Evolutionary conservation across 345 rosid species (phyloP).

Genomic region (Citrus inodora): DNA sequence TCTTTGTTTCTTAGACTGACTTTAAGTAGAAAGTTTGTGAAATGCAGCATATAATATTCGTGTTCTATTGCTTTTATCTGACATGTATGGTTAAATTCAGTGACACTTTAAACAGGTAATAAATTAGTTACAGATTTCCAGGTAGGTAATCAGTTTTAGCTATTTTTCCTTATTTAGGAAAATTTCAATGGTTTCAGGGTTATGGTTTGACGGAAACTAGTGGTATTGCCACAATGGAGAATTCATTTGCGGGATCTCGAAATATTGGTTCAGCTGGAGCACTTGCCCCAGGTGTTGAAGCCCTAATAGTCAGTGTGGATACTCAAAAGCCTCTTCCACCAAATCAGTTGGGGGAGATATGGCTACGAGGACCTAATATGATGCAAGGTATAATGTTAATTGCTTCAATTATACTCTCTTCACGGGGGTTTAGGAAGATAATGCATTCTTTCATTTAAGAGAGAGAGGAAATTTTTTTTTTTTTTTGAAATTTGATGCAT

Average conservation of each 20-base stretch:
- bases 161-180: slow-evolving; percentile 5
- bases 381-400: slow-evolving; percentile 60
- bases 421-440: neutral
- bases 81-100: neutral
- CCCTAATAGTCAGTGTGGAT: slow-evolving; percentile 62
- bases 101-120: neutral
- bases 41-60: neutral
- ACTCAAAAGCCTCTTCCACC: slow-evolving; percentile 71
- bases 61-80: neutral
- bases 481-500: too few relatives aligned
- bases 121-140: neutral
- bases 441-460: neutral
- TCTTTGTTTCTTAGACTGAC: neutral
- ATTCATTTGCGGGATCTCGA: slow-evolving; percentile 34
- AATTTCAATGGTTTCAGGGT: slow-evolving; percentile 50
- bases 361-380: slow-evolving; percentile 94
- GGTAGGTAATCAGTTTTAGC: neutral
- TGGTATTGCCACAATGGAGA: slow-evolving; percentile 61
- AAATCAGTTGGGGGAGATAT: slow-evolving; percentile 70
- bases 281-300: slow-evolving; percentile 69
- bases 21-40: neutral
- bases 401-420: neutral
- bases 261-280: slow-evolving; percentile 73
- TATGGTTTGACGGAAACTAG: slow-evolving; percentile 92
- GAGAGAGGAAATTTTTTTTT: too few relatives aligned